Percentiles rank a stretch among this genome's conserved stretches.
phyloP scores from a whole-genome alignment of 1,284 basidiomycete genomes.

The Rhodotorula sp. region DNA sequence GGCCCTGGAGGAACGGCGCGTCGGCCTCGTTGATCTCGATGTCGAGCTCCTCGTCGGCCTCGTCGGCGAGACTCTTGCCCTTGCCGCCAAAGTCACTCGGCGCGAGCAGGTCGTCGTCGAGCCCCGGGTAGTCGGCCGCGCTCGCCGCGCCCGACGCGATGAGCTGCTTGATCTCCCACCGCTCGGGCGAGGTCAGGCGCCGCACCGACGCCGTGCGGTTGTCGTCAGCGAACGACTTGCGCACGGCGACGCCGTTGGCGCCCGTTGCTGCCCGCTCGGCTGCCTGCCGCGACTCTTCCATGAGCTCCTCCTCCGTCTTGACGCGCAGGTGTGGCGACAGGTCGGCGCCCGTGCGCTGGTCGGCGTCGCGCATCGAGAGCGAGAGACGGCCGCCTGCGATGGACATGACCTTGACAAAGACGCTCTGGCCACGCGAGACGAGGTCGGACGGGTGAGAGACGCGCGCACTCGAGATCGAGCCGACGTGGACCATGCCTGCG shows the following conservation, averaged over 20 bases:
- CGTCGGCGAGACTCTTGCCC: slow-evolving; percentile 58
- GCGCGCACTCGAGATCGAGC: slow-evolving; percentile 74
- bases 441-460: slow-evolving; percentile 85
- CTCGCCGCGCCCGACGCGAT: slow-evolving; percentile 92
- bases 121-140: slow-evolving; percentile 92
- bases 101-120: slow-evolving; percentile 85
- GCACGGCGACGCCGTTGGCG: slow-evolving; percentile 55
- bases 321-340: slow-evolving; percentile 89
- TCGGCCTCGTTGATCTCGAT: slow-evolving; percentile 97
- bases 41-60: slow-evolving; percentile 93
- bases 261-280: slow-evolving; percentile 63
- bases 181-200: slow-evolving; percentile 90
- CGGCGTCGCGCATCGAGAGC: slow-evolving; percentile 97
- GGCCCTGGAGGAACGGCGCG: slow-evolving; percentile 92
- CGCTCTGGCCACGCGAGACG: slow-evolving; percentile 75
- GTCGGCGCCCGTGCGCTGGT: slow-evolving; percentile 85
- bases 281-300: slow-evolving; percentile 68
- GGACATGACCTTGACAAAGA: slow-evolving; percentile 96
- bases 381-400: slow-evolving; percentile 76
- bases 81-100: slow-evolving; percentile 44
- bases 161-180: slow-evolving; percentile 99
- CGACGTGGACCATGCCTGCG: slow-evolving; percentile 91
- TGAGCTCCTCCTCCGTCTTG: slow-evolving; percentile 85
- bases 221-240: slow-evolving; percentile 53
- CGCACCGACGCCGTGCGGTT: slow-evolving; percentile 66